phyloP scores from a whole-genome alignment of 2,329 filamentous ascomycete species.

The Eurotiales sp. region DNA sequence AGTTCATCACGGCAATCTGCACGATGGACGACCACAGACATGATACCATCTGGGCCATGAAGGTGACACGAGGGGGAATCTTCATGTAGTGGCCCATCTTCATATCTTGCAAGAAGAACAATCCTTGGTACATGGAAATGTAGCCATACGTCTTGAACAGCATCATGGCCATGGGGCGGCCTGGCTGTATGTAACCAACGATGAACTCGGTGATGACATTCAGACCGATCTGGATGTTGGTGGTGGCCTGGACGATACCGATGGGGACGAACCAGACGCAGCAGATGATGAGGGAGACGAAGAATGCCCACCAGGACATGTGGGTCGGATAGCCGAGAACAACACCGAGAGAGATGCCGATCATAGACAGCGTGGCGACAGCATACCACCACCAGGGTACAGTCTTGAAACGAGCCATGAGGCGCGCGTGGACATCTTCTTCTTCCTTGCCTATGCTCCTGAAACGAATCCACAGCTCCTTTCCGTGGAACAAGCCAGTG shows the following conservation, averaged over 20 bases:
- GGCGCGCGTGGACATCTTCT: constrained; percentile 51
- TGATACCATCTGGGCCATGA: constrained; percentile 49
- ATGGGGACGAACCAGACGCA: constrained; percentile 60
- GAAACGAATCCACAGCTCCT: constrained; percentile 63
- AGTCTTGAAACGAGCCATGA: constrained; percentile 56
- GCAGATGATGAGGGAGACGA: constrained; percentile 63
- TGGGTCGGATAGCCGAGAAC: constrained; percentile 60
- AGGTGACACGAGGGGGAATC: constrained; percentile 49
- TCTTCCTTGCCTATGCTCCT: constrained; percentile 54
- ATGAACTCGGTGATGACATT: constrained; percentile 73
- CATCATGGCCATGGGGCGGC: constrained; percentile 69
- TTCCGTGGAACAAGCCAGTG: constrained; percentile 63
- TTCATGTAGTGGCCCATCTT: constrained; percentile 68
- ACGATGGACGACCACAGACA: constrained; percentile 50
- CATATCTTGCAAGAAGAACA: constrained; percentile 63
- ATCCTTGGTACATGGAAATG: constrained; percentile 62
- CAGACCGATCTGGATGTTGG: constrained; percentile 62
- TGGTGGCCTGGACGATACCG: constrained; percentile 65
- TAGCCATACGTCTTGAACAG: constrained; percentile 74
- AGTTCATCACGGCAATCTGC: constrained; percentile 45
- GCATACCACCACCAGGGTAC: constrained; percentile 58
- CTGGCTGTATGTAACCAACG: constrained; percentile 69
- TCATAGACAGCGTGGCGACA: constrained; percentile 45
- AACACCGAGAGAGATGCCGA: constrained; percentile 48
- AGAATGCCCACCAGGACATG: constrained; percentile 68